phyloP scores from a whole-genome alignment of 805 yeast species.

The Lachancea waltii region DNA sequence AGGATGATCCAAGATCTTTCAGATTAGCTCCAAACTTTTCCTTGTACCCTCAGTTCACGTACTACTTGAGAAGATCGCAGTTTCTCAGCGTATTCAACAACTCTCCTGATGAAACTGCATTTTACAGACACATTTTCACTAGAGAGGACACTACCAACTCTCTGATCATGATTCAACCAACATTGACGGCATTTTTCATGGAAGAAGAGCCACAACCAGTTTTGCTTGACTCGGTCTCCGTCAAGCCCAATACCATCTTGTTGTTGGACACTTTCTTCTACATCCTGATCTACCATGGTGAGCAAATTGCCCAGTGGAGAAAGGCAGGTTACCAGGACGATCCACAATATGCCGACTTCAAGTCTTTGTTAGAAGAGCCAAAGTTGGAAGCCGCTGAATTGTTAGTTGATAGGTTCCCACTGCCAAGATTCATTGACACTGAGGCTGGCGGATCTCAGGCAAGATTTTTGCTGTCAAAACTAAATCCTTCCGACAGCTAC shows the following conservation, averaged over 20 bases:
- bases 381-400: conserved; percentile 88
- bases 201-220: conserved; percentile 89
- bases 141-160: conserved; percentile 92
- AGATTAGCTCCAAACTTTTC: conserved; percentile 77
- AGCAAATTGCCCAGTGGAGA: conserved; percentile 93
- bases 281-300: conserved; percentile 91
- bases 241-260: conserved; percentile 80
- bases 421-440: conserved; percentile 94
- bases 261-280: conserved; percentile 95
- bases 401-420: conserved; percentile 89
- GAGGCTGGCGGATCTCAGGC: conserved; percentile 99
- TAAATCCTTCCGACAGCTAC: conserved; percentile 88
- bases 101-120: conserved; percentile 98
- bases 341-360: conserved; percentile 83
- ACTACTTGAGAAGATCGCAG: conserved; percentile 92
- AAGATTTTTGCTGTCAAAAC: conserved; percentile 87
- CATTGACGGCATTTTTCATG: conserved; percentile 77
- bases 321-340: conserved; percentile 89
- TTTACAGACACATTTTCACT: conserved; percentile 85
- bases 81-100: conserved; percentile 93
- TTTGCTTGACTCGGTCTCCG: conserved; percentile 84
- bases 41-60: conserved; percentile 91
- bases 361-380: conserved; percentile 80
- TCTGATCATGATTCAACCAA: conserved; percentile 95
- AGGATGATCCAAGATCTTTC: conserved; percentile 78